Base-by-base conservation (phyloP, 2,329 filamentous ascomycete genomes). In the Pyrenophora seminiperda region DNA sequence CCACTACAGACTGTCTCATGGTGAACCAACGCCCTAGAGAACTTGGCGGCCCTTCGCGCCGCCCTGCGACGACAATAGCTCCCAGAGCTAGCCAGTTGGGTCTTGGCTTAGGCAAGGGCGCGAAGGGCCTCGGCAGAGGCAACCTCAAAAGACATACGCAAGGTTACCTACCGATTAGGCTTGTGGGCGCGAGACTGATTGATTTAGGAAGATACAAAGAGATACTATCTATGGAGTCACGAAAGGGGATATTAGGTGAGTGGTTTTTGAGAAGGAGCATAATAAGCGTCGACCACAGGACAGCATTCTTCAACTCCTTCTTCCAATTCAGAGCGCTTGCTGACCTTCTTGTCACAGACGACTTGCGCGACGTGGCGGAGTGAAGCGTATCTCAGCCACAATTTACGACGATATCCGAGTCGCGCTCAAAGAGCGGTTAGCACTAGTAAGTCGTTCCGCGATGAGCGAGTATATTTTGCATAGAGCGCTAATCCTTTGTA, bases 321-420 rank as follows among this genome's bases (percentile, higher is more conserved):
- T 27, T 11, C 4, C 24, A 11, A 27, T 27, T 27, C 13, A 43
- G 10, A 31, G 9, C n/a, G n/a, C 30, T 13, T 13, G 24, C 58
- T 63, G 41, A 67, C 32, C 3, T 31, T 31, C 7, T 3, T 27
- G 7, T 20, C 24, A 5, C 27, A 71, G 88, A 58, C 85, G 89
- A 32, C 73, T 93, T 0, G 89, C 89, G 1, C 83, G 89, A 5
- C 84, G 89, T 5, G 89, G 89, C 1, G 89, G 89, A 0, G 86
- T 93, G 0, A 91, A 91, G 67, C 78, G 89, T 0, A 90, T 92
- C 7, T 86, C 85, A 0, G 80, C 67, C 0, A 57, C 37, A 0
- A 86, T 91, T 2, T 92, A 92, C 61, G 77, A 84, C 0, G 85
- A 89, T 0, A 70, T 79, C 0, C 77, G 89, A 0, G 14, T 3